A percentile compares a stretch with the other conserved stretches of the same genome.
phyloP scores from a whole-genome alignment of 2,329 filamentous ascomycete genomes.

The Ceratocystis ficicola region DNA sequence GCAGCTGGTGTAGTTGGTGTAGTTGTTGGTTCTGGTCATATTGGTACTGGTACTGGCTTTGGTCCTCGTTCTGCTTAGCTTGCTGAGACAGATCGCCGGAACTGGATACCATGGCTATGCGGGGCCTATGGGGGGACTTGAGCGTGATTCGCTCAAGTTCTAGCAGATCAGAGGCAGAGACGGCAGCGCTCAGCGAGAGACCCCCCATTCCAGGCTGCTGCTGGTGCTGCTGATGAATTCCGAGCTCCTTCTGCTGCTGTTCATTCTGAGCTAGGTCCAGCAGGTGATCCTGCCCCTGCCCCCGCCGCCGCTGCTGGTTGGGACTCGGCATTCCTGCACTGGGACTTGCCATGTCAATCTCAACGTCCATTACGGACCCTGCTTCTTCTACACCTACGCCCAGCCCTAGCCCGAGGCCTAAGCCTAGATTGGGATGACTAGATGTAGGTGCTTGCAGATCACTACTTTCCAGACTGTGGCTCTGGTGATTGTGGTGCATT shows the following conservation, averaged over 20 bases:
- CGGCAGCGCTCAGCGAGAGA: background rate
- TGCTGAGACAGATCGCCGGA: conserved; percentile 11
- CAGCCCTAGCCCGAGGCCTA: background rate
- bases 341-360: background rate
- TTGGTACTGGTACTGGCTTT: background rate
- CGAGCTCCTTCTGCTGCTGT: background rate
- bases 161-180: conserved; percentile 16
- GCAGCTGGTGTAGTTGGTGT: background rate
- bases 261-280: too few relatives aligned
- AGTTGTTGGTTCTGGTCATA: background rate
- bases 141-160: conserved; percentile 16
- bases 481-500: background rate
- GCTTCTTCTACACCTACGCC: background rate
- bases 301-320: background rate
- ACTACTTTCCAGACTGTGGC: background rate
- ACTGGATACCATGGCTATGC: conserved; percentile 8
- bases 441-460: background rate
- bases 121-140: conserved; percentile 15
- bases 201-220: background rate
- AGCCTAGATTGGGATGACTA: background rate
- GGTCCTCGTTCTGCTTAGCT: background rate
- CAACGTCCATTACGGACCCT: background rate
- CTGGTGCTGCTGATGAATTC: background rate
- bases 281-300: background rate
- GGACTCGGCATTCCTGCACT: background rate